These are phyloP conservation scores for Moesziomyces aphidis DNA, from an alignment of 1,284 basidiomycete species.

Conservation along the genomic window DNA sequence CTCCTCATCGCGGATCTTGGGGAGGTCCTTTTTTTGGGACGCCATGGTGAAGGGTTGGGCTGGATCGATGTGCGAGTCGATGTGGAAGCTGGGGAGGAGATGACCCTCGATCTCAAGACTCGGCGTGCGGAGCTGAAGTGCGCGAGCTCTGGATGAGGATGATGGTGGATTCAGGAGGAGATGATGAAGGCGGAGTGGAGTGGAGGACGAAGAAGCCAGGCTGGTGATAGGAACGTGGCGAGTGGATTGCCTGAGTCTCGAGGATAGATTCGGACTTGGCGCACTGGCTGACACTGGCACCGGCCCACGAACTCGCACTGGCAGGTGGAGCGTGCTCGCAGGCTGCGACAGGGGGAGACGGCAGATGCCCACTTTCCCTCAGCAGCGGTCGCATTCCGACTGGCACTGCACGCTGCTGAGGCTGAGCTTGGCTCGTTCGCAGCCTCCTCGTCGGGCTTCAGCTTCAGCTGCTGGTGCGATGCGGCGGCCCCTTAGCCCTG, in stretches of 20 bases:
- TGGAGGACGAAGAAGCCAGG: background rate
- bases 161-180: background rate
- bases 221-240: background rate
- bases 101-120: background rate
- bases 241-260: background rate
- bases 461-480: background rate
- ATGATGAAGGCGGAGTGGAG: background rate
- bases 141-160: background rate
- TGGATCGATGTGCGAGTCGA: conserved; percentile 15
- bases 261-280: background rate
- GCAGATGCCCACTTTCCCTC: no score
- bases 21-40: conserved; percentile 64
- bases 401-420: background rate
- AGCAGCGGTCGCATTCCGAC: background rate
- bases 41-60: conserved; percentile 47
- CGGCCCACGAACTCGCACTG: background rate
- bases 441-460: background rate
- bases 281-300: no score
- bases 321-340: background rate
- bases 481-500: background rate
- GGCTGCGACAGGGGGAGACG: background rate
- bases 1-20: conserved; percentile 67
- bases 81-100: background rate
- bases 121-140: background rate
- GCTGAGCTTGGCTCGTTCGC: background rate